A percentile compares a stretch with the other conserved stretches of the same genome.
These are phyloP conservation scores for Teratosphaeria gauchensis DNA, from an alignment of 2,329 filamentous ascomycete species.

Conservation along the genomic window DNA sequence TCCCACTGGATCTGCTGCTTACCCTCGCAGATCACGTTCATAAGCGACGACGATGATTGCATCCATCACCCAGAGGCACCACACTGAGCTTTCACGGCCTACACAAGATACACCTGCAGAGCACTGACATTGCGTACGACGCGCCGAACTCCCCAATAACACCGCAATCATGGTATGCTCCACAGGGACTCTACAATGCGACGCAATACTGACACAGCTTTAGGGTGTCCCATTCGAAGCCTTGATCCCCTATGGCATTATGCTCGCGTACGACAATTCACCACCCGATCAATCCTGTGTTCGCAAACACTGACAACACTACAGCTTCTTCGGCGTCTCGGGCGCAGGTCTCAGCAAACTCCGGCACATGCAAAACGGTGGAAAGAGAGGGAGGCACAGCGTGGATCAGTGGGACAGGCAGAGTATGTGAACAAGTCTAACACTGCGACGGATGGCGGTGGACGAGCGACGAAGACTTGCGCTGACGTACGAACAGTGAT, in stretches of 20 bases:
- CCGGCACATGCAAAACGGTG: conserved; percentile 52
- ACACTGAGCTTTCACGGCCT: not conserved
- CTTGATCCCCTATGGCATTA: conserved; percentile 6
- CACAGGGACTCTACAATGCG: not conserved
- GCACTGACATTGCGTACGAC: not conserved
- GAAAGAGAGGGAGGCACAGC: conserved; percentile 51
- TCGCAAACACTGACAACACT: no score
- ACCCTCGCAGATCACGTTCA: not conserved
- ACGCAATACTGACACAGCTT: conserved; percentile 2
- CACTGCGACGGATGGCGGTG: not conserved
- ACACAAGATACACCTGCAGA: not conserved
- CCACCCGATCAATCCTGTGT: no score
- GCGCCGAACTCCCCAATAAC: not conserved
- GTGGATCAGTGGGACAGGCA: conserved; percentile 57
- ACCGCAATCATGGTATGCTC: conserved; percentile 6
- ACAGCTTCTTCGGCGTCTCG: conserved; percentile 50
- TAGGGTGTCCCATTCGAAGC: conserved; percentile 59
- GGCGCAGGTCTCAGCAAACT: conserved; percentile 49
- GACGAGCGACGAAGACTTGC: not conserved
- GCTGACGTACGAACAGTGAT: conserved; percentile 43
- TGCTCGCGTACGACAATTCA: conserved; percentile 6
- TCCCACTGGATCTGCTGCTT: not conserved
- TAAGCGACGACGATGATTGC: not conserved
- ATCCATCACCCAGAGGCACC: not conserved
- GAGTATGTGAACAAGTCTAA: conserved; percentile 22